phyloP scores from a whole-genome alignment of 2,329 filamentous ascomycete genomes.

The Penicillium sclerotiorum region DNA sequence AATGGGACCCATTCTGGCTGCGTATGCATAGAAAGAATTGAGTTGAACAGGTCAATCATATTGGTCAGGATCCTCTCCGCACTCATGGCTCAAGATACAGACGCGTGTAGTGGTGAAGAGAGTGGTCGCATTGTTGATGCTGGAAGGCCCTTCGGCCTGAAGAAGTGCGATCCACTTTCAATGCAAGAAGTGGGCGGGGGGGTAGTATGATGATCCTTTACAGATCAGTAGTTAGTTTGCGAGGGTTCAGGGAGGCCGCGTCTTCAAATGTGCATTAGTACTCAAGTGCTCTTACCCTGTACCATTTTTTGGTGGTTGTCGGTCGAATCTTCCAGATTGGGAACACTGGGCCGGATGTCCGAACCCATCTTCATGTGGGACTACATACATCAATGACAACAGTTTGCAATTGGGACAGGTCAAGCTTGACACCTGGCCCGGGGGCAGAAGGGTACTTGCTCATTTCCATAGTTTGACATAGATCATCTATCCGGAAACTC shows the following conservation, averaged over 20 bases:
- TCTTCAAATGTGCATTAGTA: background rate
- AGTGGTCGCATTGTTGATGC: no score
- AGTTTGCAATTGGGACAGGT: no score
- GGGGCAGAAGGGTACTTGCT: no score
- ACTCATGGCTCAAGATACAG: background rate
- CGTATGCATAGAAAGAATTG: background rate
- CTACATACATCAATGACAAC: no score
- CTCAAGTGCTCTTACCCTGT: background rate
- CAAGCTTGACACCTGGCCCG: no score
- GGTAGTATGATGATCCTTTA: background rate
- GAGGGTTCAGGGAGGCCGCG: background rate
- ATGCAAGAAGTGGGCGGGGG: background rate
- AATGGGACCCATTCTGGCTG: no score
- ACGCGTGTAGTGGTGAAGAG: no score
- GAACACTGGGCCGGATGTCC: background rate
- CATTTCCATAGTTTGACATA: no score
- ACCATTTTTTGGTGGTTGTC: background rate
- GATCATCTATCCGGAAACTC: no score
- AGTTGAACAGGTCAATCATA: background rate
- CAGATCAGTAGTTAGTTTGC: background rate
- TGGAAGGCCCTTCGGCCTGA: background rate
- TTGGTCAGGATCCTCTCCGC: background rate
- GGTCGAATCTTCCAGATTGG: background rate
- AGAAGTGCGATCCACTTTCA: background rate
- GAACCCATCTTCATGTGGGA: no score